Evolutionary conservation across 1,139 yeast species (phyloP), one percentile per base, ranked within the genome.

Genomic region (Meyerozyma smithsonii): DNA sequence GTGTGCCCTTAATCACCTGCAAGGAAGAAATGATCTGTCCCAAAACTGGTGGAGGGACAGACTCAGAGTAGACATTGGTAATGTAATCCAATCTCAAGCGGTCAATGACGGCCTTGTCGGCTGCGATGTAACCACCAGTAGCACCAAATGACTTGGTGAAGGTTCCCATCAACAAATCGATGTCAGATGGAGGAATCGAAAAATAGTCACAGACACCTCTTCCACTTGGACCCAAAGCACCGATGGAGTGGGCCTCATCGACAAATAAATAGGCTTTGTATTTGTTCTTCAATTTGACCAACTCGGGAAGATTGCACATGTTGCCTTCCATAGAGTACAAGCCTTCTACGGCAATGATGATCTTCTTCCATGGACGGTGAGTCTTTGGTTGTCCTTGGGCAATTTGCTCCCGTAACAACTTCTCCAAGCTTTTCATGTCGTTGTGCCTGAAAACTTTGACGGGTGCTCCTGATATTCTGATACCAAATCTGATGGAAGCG

Each of bases 261-360:
- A 94, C 86, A 58, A 86, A 92, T 43, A 92, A 67, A 58, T 87
- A 87, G 56, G 92, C 85, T 58, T 89, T 89, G 69, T 94, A 92
- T 60, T 85, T 86, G 39, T 87, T 77, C 54, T 86, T 84, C 49
- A 92, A 69, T 51, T 77, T 84, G 32, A 92, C 72, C 39, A 92
- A 61, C 46, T 65, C 75, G 8, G 97, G 97, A 51, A 92, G 72
- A 58, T 92, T 84, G 60, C 89, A 81, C 79, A 89, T 73, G 47
- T 95, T 89, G 52, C 99, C 99, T 66, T 92, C 99, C 99, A 92
- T 92, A 15, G 97, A 87, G 59, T 87, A 92, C 49, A 92, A 73
- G 38, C 98, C 99, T 69, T 92, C 99, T 36, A 92, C 95, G 41
- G 95, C 94, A 50, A 92, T 79, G 48, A 94, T 64, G 46, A 92